Percentiles rank a stretch among this genome's conserved stretches.
These are phyloP conservation scores for Mucuna pruriens DNA, from an alignment of 306 rosid genomes.

Conservation along the genomic window DNA sequence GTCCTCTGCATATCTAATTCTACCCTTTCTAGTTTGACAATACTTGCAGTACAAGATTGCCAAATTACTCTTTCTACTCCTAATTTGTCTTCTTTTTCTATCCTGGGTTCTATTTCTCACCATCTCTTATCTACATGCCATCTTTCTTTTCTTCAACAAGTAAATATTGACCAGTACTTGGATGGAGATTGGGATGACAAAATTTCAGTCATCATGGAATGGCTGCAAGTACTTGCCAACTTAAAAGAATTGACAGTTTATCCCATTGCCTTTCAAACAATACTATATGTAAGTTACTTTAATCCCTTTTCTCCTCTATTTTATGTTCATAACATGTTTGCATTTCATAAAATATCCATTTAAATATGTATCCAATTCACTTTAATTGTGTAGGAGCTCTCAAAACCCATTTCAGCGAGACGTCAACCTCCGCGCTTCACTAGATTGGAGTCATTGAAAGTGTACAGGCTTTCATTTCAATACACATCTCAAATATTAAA, in stretches of 20 bases:
- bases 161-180: background rate
- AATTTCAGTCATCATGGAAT: background rate
- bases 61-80: no score
- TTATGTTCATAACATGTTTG: background rate
- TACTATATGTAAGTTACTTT: background rate
- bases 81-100: no score
- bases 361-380: background rate
- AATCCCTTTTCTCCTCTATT: background rate
- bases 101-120: no score
- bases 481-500: background rate
- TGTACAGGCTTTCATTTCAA: background rate
- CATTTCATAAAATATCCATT: background rate
- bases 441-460: background rate
- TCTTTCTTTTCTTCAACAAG: background rate
- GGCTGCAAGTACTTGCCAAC: background rate
- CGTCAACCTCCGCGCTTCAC: background rate
- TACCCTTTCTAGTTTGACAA: no score
- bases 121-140: no score
- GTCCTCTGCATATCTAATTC: no score
- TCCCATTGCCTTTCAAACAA: background rate
- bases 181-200: background rate
- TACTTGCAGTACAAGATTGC: no score
- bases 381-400: background rate
- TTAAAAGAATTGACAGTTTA: background rate
- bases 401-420: background rate